A percentile compares a stretch with the other conserved stretches of the same genome.
phyloP scores from a whole-genome alignment of 768 basidiomycete species.

The Mycena olivaceomarginata region DNA sequence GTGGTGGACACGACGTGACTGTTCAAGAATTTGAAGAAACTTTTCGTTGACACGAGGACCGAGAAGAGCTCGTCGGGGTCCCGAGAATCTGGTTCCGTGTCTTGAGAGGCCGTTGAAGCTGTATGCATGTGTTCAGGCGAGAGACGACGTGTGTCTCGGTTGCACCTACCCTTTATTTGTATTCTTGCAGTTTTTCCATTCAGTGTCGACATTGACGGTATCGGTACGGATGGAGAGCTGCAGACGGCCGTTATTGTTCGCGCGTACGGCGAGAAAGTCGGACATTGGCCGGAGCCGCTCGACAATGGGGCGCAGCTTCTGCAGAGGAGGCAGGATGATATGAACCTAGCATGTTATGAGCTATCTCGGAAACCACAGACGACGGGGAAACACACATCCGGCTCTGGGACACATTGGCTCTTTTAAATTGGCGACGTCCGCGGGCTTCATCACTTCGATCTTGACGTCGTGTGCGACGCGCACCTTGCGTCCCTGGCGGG shows the following conservation, averaged over 20 bases:
- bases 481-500: slow-evolving; percentile 77
- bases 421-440: slow-evolving; percentile 80
- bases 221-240: slow-evolving; percentile 79
- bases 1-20: slow-evolving; percentile 88
- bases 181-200: slow-evolving; percentile 85
- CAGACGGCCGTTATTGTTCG: slow-evolving; percentile 77
- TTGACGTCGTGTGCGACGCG: slow-evolving; percentile 87
- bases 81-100: slow-evolving; percentile 57
- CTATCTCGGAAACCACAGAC: neutral
- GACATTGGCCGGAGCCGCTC: slow-evolving; percentile 85
- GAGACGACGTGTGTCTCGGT: slow-evolving; percentile 19
- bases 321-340: slow-evolving; percentile 84
- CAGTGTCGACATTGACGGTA: slow-evolving; percentile 85
- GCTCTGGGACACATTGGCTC: slow-evolving; percentile 93
- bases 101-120: slow-evolving; percentile 58
- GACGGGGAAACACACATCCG: slow-evolving; percentile 74
- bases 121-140: neutral
- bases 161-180: slow-evolving; percentile 70
- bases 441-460: slow-evolving; percentile 87
- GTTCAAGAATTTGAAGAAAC: slow-evolving; percentile 88
- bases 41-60: slow-evolving; percentile 82
- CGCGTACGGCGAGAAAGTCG: slow-evolving; percentile 79
- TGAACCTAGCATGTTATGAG: slow-evolving; percentile 72
- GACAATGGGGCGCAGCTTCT: slow-evolving; percentile 85
- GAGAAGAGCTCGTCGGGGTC: slow-evolving; percentile 78